Conservation (phyloP, 1,284 basidiomycete species). For the Sparassis latifolia region DNA sequence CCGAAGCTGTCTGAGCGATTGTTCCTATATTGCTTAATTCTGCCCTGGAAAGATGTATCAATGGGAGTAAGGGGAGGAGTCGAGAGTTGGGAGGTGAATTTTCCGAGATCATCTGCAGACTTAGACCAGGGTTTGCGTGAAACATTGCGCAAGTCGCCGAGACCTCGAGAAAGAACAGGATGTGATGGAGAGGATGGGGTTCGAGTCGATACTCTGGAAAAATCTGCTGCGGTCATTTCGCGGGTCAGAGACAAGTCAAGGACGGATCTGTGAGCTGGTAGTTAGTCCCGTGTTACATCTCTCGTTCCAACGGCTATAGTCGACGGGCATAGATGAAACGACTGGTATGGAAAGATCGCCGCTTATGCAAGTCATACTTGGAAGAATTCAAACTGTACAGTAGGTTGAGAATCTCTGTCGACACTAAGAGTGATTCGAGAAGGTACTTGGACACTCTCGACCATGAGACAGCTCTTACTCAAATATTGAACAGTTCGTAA, state of each 20-base stretch:
- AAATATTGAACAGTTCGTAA: too few relatives aligned
- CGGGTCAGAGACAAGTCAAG: conserved; percentile 53
- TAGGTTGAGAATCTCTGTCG: too few relatives aligned
- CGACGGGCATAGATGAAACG: too few relatives aligned
- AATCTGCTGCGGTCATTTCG: conserved; percentile 41
- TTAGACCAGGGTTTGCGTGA: conserved; percentile 70
- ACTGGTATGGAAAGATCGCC: too few relatives aligned
- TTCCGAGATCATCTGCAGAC: conserved; percentile 71
- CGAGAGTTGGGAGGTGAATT: conserved; percentile 34
- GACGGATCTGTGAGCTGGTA: conserved; percentile 45
- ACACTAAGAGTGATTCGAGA: too few relatives aligned
- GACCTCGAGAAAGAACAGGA: conserved; percentile 27
- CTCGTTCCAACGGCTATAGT: too few relatives aligned
- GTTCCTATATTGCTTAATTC: conserved; percentile 55
- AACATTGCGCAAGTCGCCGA: conserved; percentile 62
- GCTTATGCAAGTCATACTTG: too few relatives aligned
- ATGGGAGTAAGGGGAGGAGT: conserved; percentile 34
- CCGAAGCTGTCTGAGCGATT: conserved; percentile 34
- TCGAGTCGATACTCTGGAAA: conserved; percentile 21
- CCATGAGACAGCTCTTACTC: too few relatives aligned
- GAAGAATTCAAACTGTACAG: too few relatives aligned
- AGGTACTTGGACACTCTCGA: too few relatives aligned
- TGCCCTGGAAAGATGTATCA: conserved; percentile 49
- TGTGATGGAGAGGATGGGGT: conserved; percentile 35
- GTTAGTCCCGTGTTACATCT: too few relatives aligned